Evolutionary conservation across 2,329 filamentous ascomycete species (phyloP), one percentile per base, ranked within the genome.

Genomic region (Neopestalotiopsis rosae): DNA sequence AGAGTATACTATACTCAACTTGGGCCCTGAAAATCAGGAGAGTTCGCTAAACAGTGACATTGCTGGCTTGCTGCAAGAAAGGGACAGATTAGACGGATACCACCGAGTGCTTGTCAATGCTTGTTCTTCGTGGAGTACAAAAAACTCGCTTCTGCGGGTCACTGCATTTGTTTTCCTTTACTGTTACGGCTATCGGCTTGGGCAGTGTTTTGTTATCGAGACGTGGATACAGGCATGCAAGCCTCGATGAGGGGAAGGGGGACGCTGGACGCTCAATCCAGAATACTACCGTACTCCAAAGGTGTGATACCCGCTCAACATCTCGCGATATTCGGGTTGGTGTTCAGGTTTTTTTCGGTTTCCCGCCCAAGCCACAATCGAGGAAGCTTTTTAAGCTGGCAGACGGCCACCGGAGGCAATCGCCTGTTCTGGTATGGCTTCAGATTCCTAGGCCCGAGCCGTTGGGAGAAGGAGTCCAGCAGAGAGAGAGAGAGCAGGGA

Each of bases 71-170:
- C 13, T 20, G 56, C 57, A 59, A 59, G 30, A 17, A 59, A 28
- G 14, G 45, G 45, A 52, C 45, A 52, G 45, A 52, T 52, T 20
- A 2, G 17, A 10, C 20, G n/a, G 9, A 32, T 28, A 61, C 24
- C 14, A 52, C 45, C 17, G 45, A 20, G n/a, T 52, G 17, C 34
- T 38, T 38, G 34, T 38, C 34, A n/a, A 52, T 17, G 45, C 45
- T 52, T 52, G 45, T 52, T 52, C 42, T 24, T 20, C 28, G 45
- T 52, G 30, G n/a, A 13, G 62, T 42, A 66, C 63, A 66, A 66
- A 49, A 66, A 66, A 30, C 28, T 58, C 63, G 63, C 63, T 57
- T 66, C 42, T 34, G n/a, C 63, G 63, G 63, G 42, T 49, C 40
- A 34, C 32, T 32, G 45, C 63, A 66, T 38, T 38, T 38, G 6